Conservation (phyloP, 202 grass and related monocot genomes). For the Carex arenaria region DNA sequence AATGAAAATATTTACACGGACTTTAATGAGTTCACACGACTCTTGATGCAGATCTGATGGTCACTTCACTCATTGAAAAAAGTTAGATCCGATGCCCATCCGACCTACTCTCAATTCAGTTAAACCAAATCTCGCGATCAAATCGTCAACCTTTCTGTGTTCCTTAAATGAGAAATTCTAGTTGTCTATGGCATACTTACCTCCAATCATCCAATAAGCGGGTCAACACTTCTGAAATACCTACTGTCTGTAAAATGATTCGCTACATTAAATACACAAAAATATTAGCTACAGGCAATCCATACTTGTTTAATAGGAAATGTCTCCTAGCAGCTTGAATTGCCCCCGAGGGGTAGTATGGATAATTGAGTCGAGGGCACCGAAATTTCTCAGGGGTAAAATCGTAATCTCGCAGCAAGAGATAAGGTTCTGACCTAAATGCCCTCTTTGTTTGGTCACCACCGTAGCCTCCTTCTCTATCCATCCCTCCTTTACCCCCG, state of each 20-base stretch:
- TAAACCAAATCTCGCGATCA: not conserved
- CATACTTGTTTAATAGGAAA: not conserved
- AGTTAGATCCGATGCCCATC: no score
- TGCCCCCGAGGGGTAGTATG: conserved; percentile 17
- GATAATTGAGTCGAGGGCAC: conserved; percentile 26
- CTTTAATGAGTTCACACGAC: no score
- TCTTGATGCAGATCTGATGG: no score
- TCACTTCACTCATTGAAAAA: no score
- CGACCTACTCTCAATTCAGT: no score
- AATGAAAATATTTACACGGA: no score
- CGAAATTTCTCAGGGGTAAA: conserved; percentile 29
- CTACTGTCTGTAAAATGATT: not conserved
- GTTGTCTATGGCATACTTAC: not conserved
- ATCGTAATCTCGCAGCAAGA: conserved; percentile 28
- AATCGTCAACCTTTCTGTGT: not conserved
- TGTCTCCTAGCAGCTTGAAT: not conserved
- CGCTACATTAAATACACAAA: not conserved
- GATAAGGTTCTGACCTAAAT: conserved; percentile 56
- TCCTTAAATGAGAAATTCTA: not conserved
- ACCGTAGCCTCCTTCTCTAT: not conserved
- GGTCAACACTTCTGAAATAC: not conserved
- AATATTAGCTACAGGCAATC: not conserved
- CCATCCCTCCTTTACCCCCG: conserved; percentile 21
- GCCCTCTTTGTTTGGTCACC: conserved; percentile 35
- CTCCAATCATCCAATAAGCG: not conserved